These are phyloP conservation scores for Elaeagnus macrophylla DNA, from an alignment of 306 rosid genomes.

Conservation along the genomic window DNA sequence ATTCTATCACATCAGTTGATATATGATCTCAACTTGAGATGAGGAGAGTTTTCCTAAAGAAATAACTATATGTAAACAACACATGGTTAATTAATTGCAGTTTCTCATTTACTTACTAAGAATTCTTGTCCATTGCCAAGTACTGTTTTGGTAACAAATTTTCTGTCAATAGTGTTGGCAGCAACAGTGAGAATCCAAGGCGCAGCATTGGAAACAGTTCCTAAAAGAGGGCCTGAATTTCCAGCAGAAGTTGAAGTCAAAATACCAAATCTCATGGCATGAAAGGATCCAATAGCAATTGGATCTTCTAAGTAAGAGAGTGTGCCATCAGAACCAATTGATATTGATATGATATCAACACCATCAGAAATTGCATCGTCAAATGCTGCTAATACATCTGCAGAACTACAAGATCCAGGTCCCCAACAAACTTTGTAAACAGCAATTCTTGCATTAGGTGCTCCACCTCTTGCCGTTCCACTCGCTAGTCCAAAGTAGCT, in stretches of 20 bases:
- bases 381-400: constrained; percentile 23
- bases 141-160: constrained; percentile 19
- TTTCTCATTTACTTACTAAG: constrained; percentile 4
- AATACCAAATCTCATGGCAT: constrained; percentile 23
- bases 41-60: not conserved
- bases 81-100: not conserved
- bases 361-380: constrained; percentile 32
- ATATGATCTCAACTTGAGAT: no score
- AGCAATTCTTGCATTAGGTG: constrained; percentile 23
- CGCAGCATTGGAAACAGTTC: constrained; percentile 12
- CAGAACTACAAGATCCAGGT: not conserved
- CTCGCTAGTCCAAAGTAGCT: constrained; percentile 25
- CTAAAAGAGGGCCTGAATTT: constrained; percentile 20
- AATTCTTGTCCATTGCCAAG: constrained; percentile 23
- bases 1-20: no score
- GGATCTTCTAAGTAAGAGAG: constrained; percentile 10
- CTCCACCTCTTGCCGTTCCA: constrained; percentile 27
- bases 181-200: constrained; percentile 32
- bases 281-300: constrained; percentile 27
- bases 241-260: constrained; percentile 26
- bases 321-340: constrained; percentile 4
- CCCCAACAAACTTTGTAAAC: constrained; percentile 28
- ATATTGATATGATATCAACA: constrained; percentile 22
- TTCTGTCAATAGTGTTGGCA: constrained; percentile 26
- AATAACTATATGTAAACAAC: not conserved